Conservation (phyloP, 306 rosid species). For the Dalbergia cultrata region DNA sequence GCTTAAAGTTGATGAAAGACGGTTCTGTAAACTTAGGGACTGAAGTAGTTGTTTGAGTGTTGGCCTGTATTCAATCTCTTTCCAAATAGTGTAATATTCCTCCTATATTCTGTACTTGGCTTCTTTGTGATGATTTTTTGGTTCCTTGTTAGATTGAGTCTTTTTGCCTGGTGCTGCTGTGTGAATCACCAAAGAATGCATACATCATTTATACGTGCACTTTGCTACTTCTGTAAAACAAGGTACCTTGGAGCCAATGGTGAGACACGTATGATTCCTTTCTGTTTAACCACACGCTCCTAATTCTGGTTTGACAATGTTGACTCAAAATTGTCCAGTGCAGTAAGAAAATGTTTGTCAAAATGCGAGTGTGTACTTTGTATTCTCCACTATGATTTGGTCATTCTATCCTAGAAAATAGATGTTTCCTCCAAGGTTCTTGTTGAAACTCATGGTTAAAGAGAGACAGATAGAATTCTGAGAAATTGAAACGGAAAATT, state of each 20-base stretch:
- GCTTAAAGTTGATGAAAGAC: slow-evolving; percentile 98
- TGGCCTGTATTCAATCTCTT: slow-evolving; percentile 54
- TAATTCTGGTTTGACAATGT: slow-evolving; percentile 59
- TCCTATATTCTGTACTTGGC: slow-evolving; percentile 58
- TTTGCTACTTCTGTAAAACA: slow-evolving; percentile 48
- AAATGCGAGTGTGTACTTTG: slow-evolving; percentile 56
- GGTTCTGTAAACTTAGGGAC: slow-evolving; percentile 92
- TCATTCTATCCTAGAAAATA: slow-evolving; percentile 30
- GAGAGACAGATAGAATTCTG: too few species aligned
- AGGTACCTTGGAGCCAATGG: slow-evolving; percentile 58
- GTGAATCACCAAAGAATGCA: slow-evolving; percentile 49
- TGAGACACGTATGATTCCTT: slow-evolving; percentile 62
- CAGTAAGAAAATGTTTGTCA: slow-evolving; percentile 56
- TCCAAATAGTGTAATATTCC: slow-evolving; percentile 57
- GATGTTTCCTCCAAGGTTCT: slow-evolving; percentile 35
- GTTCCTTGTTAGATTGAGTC: slow-evolving; percentile 62
- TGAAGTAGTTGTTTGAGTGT: slow-evolving; percentile 55
- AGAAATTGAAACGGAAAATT: too few species aligned
- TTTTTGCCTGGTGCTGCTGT: slow-evolving; percentile 59
- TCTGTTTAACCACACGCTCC: slow-evolving; percentile 58
- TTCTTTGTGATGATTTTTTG: slow-evolving; percentile 74
- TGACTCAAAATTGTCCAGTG: slow-evolving; percentile 54
- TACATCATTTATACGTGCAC: slow-evolving; percentile 46
- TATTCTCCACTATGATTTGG: slow-evolving; percentile 41
- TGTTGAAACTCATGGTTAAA: too few species aligned